Conservation (phyloP, 768 basidiomycete species). For the Cyathus striatus region DNA sequence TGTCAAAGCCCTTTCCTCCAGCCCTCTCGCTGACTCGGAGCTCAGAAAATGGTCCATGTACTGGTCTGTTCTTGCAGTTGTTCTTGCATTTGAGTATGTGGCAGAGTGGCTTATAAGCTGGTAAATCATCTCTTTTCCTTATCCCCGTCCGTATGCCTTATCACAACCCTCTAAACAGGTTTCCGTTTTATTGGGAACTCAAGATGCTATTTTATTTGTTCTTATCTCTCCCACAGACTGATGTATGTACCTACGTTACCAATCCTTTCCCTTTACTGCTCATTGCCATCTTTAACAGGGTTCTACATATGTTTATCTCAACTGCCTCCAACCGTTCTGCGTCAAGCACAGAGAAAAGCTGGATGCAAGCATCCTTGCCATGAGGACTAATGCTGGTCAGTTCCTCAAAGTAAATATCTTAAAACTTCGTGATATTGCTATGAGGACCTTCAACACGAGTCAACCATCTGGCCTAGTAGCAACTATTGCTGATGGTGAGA, state of each 20-base stretch:
- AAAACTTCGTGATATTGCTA: conserved; percentile 42
- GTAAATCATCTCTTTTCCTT: conserved; percentile 27
- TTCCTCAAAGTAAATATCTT: conserved; percentile 51
- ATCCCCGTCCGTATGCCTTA: background rate
- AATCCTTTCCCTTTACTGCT: too few relatives aligned
- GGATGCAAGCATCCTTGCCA: conserved; percentile 51
- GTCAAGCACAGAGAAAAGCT: conserved; percentile 51
- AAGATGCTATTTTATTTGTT: conserved; percentile 67
- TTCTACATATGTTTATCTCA: conserved; percentile 58
- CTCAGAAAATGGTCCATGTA: conserved; percentile 56
- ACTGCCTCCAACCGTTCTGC: conserved; percentile 59
- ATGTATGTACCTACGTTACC: conserved; percentile 33
- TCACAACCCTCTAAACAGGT: conserved; percentile 29
- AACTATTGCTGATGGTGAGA: too few relatives aligned
- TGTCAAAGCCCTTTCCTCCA: conserved; percentile 59
- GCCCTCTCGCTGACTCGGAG: conserved; percentile 44
- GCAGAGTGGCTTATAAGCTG: conserved; percentile 65
- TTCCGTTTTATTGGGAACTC: conserved; percentile 74
- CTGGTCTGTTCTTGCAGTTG: conserved; percentile 57
- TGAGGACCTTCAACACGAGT: conserved; percentile 39
- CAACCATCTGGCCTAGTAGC: too few relatives aligned
- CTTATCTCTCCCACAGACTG: conserved; percentile 63
- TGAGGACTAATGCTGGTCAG: conserved; percentile 46
- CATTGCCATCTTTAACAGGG: conserved; percentile 36
- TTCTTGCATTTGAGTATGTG: conserved; percentile 59